Base-by-base conservation (phyloP, 495 filamentous ascomycete genomes). In the Pyronema domesticum region DNA sequence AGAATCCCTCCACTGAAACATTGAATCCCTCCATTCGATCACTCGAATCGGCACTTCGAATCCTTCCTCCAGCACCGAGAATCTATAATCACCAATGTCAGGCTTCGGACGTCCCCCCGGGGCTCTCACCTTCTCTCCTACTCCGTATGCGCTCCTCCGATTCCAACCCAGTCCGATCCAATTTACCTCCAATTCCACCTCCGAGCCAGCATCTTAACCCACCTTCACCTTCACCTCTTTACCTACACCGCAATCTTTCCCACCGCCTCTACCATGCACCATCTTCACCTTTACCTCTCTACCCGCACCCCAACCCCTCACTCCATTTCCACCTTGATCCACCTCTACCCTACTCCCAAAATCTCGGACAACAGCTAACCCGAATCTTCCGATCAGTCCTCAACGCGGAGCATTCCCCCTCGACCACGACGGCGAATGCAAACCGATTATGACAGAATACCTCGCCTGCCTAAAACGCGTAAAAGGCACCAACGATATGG, bases 391-490 rank as follows among this genome's bases (percentile, higher is more conserved):
- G 1, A 13, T 6, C 58, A 93, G 87, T 47, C 91, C 91, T 0
- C 86, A 98, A 68, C 83, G 91, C 53, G 91, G 91, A 44, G 93
- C 86, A 67, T 98, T 98, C 63, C 91, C 91, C 18, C 80, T 98
- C 44, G 91, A 98, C 65, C 89, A 95, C 59, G 87, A 94, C 63
- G 89, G 87, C 61, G 91, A 98, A 72, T 98, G 91, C 77, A 95
- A 89, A 66, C 71, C 80, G 52, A 74, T 91, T 52, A 95, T 95
- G 75, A 74, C 71, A 6, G 73, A 73, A 43, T 98, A 98, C 64
- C 75, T 98, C 45, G 73, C 74, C 54, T 96, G 91, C 66, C 76
- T 98, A 57, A 89, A 86, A 60, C 78, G 75, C 51, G 77, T 80
- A 45, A 79, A 76, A 55, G 91, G 91, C 6, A 78, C 82, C 37